A percentile compares a stretch with the other conserved stretches of the same genome.
Evolutionary conservation across 2,329 filamentous ascomycete genomes (phyloP).

Genomic region (Stagonosporopsis cucurbitacearum): DNA sequence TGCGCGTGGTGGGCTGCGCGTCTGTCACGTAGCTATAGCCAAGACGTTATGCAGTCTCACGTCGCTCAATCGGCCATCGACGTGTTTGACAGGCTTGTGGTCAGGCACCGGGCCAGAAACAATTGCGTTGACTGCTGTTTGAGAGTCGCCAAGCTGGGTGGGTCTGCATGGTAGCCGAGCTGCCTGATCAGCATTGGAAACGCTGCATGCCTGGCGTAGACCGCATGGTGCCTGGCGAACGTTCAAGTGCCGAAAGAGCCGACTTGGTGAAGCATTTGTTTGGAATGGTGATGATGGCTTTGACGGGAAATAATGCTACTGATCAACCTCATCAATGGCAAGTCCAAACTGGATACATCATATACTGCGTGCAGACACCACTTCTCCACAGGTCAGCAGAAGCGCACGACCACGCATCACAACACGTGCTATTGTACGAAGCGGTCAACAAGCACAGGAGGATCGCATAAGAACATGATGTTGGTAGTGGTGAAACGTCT

Average conservation of each 20-base stretch:
- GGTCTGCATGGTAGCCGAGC: conserved; percentile 25
- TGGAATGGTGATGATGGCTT: not conserved
- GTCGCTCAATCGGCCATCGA: conserved; percentile 7
- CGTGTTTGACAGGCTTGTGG: conserved; percentile 27
- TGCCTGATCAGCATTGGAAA: conserved; percentile 30
- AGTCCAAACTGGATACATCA: not conserved
- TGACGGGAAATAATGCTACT: not conserved
- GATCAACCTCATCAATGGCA: not conserved
- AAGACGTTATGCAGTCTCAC: conserved; percentile 29
- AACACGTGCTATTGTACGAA: not conserved
- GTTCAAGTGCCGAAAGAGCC: conserved; percentile 9
- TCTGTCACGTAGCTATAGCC: conserved; percentile 21
- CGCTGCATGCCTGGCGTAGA: conserved; percentile 28
- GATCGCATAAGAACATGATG: conserved; percentile 6
- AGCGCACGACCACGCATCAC: not conserved
- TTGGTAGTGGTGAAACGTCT: conserved; percentile 14
- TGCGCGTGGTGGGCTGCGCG: conserved; percentile 6
- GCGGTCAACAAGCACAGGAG: not conserved
- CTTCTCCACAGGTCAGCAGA: not conserved
- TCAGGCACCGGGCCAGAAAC: conserved; percentile 12
- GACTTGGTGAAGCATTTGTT: not conserved
- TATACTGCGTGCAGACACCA: not conserved
- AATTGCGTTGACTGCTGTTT: conserved; percentile 30
- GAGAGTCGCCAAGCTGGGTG: conserved; percentile 30
- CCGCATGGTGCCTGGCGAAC: conserved; percentile 12